Evolutionary conservation across 2,329 filamentous ascomycete genomes (phyloP), one percentile per base, ranked within the genome.

Genomic region (Xylogone sp.): DNA sequence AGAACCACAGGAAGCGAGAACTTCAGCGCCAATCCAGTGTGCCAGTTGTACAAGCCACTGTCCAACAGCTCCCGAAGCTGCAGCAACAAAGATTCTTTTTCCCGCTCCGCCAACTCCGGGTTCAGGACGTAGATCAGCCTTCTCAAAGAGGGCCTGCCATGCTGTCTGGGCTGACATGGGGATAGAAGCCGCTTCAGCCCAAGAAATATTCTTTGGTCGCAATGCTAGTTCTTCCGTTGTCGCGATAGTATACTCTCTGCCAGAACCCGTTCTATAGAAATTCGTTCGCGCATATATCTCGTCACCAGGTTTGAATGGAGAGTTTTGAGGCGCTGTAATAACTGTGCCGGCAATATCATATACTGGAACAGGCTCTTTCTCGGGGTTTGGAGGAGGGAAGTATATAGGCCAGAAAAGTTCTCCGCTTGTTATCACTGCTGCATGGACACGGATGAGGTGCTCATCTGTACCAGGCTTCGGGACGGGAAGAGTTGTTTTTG

Each of bases 31-130:
- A 22, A 65, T 64, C 49, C 61, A 55, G 43, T 63, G 64, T 18
- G 71, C 70, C 24, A 74, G 56, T 62, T 74, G 74, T 46, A 73
- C 62, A 21, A 67, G 62, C 73, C 72, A 76, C 27, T 68, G 62
- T 3, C 75, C 75, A 1, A 75, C 71, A 3, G 68, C 67, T 3
- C 75, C 74, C 3, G 71, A 69, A 1, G 73, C 73, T 45, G 67
- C 75, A 3, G 69, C 75, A 13, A 77, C 61, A 10, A 74, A 64
- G 3, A 77, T 61, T n/a, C 66, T 59, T 59, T 71, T 73, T 13
- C 62, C 64, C n/a, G 53, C 54, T 54, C 59, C 62, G 24, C 55
- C 54, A n/a, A 53, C 18, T 3, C 54, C 51, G 9, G 50, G 57
- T 18, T 59, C 27, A 6, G 47, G 56, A 18, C 52, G 45, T 20